phyloP scores from a whole-genome alignment of 2,329 filamentous ascomycete genomes.

The Intubia oerlemansii region DNA sequence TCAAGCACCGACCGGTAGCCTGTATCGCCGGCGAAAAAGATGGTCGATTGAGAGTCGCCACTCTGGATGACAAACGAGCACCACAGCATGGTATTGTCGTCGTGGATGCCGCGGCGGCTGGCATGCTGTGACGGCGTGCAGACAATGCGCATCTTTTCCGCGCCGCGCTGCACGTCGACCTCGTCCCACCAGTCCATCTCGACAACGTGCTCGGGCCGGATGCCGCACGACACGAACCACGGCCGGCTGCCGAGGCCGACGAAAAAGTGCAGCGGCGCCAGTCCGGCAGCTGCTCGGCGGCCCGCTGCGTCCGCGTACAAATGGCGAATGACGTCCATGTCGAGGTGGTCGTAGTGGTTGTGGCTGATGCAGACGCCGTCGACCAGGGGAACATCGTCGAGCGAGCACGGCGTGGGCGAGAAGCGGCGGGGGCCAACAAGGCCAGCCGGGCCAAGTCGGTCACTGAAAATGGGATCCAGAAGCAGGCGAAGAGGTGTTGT shows the following conservation, averaged over 20 bases:
- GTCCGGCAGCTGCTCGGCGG: not conserved
- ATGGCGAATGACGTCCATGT: conserved; percentile 21
- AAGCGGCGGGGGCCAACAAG: conserved; percentile 25
- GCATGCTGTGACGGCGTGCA: conserved; percentile 53
- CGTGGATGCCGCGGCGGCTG: conserved; percentile 32
- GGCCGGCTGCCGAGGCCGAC: conserved; percentile 42
- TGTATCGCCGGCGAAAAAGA: conserved; percentile 52
- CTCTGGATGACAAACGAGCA: conserved; percentile 34
- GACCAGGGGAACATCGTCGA: conserved; percentile 26
- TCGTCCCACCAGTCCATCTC: conserved; percentile 63
- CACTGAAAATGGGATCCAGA: conserved; percentile 30
- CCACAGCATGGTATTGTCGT: conserved; percentile 44
- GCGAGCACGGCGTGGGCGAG: conserved; percentile 24
- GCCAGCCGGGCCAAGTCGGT: conserved; percentile 19
- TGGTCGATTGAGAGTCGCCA: conserved; percentile 17
- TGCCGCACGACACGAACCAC: conserved; percentile 40
- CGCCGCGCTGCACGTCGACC: conserved; percentile 11
- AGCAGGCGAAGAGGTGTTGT: conserved; percentile 11
- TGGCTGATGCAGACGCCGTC: conserved; percentile 30
- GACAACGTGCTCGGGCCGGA: conserved; percentile 31
- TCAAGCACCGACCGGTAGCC: conserved; percentile 25
- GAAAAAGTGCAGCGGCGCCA: conserved; percentile 31
- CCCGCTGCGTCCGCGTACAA: conserved; percentile 14
- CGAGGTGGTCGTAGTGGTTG: conserved; percentile 34
- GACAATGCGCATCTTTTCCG: conserved; percentile 27